phyloP scores from a whole-genome alignment of 2,329 filamentous ascomycete genomes.

The Exophiala xenobiotica region DNA sequence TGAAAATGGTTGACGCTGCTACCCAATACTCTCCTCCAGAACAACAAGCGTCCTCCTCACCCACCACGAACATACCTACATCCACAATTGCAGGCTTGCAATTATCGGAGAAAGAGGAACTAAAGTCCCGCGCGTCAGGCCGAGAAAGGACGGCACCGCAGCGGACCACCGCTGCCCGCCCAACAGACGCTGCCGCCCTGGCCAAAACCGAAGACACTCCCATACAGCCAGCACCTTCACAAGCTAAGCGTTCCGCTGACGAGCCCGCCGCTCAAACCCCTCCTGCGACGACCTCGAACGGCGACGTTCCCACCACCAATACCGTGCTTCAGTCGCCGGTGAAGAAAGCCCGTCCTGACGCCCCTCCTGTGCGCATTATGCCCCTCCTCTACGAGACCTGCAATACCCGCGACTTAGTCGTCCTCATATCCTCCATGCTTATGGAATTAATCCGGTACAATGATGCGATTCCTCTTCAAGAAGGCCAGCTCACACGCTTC shows the following conservation, averaged over 20 bases:
- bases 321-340: constrained; percentile 15
- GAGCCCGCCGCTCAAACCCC: constrained; percentile 11
- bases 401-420: constrained; percentile 79
- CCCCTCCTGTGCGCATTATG: constrained; percentile 52
- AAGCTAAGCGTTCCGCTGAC: constrained; percentile 19
- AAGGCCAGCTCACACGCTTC: constrained; percentile 86
- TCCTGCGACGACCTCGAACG: neutral
- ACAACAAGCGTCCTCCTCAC: constrained; percentile 6
- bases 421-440: constrained; percentile 91
- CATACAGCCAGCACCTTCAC: neutral
- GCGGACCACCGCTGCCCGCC: neutral
- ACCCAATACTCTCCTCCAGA: constrained; percentile 52
- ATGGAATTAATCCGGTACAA: constrained; percentile 93
- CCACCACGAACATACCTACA: constrained; percentile 38
- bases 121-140: neutral
- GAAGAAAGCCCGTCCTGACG: constrained; percentile 49
- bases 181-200: constrained; percentile 1
- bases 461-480: constrained; percentile 78
- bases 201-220: constrained; percentile 1
- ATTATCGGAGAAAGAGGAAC: constrained; percentile 19
- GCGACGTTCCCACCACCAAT: neutral
- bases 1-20: constrained; percentile 47
- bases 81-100: constrained; percentile 31
- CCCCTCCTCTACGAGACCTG: constrained; percentile 77
- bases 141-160: constrained; percentile 1